Evolutionary conservation across 2,329 filamentous ascomycete genomes (phyloP), one percentile per base, ranked within the genome.

Genomic region (Gyromitra esculenta): DNA sequence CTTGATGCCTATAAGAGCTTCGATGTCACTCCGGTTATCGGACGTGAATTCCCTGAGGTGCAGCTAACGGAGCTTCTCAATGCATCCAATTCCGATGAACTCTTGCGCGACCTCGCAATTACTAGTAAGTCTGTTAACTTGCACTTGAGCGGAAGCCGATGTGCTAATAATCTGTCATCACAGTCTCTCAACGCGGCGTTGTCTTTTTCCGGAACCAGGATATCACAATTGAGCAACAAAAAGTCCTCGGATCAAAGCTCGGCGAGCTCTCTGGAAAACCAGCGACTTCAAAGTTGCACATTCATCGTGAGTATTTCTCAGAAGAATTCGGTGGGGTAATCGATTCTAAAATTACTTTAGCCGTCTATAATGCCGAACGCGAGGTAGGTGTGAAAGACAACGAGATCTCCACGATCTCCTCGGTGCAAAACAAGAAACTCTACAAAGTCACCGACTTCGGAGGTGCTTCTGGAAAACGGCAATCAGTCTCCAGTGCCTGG

Each of bases 151-250:
- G 5, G 18, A 2, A 13, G 31, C 11, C 5, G 5, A 45, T 25
- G 13, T 11, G 8, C 35, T 21, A 43, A 43, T n/a, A 43, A 13
- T 45, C 8, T 15, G 41, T 11, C 5, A 18, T 91, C 76, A 91
- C 88, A 1, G 90, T 92, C 79, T 91, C 90, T 1, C 87, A 89
- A 76, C 88, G 90, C 0, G 90, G 90, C 11, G 90, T 92, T 1
- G 89, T 92, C 43, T 91, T 92, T 84, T 91, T 92, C 83, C 87
- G 90, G 25, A 86, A 87, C 48, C 90, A 92, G 78, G 84, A 89
- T 81, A 83, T 91, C 48, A 87, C 86, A 78, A 87, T 90, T 81
- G 88, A 89, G 1, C 85, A 90, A 1, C 89, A 91, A 80, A 92
- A 92, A 83, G 84, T 89, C 73, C 85, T 92, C 0, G 88, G 88